Conservation (phyloP, 208 protist genomes). For the Vickermania ingenoplastis region DNA sequence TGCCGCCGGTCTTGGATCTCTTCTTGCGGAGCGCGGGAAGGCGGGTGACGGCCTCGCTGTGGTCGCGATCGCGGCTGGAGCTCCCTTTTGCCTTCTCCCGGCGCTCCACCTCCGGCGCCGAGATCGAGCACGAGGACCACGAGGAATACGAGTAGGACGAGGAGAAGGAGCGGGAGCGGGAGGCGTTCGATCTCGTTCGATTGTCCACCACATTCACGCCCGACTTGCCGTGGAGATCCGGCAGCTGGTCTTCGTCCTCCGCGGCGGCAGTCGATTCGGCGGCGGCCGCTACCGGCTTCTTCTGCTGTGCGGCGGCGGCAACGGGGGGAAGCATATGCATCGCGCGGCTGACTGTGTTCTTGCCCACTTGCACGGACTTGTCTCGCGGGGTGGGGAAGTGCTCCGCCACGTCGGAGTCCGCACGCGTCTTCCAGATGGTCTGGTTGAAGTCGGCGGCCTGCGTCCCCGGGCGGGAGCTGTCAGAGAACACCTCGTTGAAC, state of each 20-base stretch:
- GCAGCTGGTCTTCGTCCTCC: neutral
- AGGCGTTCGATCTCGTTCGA: neutral
- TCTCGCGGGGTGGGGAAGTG: neutral
- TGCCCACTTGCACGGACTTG: neutral
- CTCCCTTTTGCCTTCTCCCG: neutral
- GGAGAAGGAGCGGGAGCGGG: neutral
- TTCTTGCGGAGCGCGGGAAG: neutral
- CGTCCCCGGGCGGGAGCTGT: neutral
- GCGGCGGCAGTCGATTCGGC: no score
- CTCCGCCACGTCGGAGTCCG: neutral
- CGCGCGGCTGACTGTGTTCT: neutral
- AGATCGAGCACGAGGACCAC: neutral
- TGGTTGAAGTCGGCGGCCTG: slow-evolving; percentile 1
- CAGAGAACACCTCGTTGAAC: no score
- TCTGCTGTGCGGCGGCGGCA: neutral
- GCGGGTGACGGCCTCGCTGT: neutral
- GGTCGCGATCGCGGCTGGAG: neutral
- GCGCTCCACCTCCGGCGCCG: neutral
- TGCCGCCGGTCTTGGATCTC: neutral
- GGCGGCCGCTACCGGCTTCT: neutral
- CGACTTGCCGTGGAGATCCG: neutral
- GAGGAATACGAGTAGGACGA: neutral
- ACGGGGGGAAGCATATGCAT: neutral
- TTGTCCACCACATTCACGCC: neutral
- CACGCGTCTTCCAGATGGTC: neutral